These are phyloP conservation scores for Gryganskiella cystojenkinii DNA, from an alignment of 192 early-diverging fungal species.

Conservation along the genomic window DNA sequence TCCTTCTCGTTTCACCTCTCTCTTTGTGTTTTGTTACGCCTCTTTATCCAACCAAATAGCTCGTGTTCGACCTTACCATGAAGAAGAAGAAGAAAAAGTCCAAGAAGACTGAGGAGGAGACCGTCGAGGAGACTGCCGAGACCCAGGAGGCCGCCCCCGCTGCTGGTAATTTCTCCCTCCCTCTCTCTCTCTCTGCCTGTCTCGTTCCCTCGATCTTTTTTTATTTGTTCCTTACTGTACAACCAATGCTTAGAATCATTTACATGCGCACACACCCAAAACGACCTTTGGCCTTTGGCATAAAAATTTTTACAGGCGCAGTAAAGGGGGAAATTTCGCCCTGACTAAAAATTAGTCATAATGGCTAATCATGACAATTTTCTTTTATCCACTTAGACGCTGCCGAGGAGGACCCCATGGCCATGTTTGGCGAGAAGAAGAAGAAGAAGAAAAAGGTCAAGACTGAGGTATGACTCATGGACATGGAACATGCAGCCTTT, in stretches of 20 bases:
- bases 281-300: no score
- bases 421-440: conserved; percentile 85
- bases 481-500: no score
- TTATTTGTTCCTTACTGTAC: background rate
- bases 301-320: no score
- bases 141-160: conserved; percentile 21
- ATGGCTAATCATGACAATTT: no score
- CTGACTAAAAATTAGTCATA: background rate
- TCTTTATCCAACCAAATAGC: conserved; percentile 36
- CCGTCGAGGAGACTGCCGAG: conserved; percentile 51
- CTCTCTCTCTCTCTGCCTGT: background rate
- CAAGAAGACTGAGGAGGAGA: conserved; percentile 48
- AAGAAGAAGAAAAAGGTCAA: conserved; percentile 91
- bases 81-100: conserved; percentile 69
- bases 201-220: background rate
- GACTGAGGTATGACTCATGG: conserved; percentile 47
- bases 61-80: conserved; percentile 63
- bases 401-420: conserved; percentile 66
- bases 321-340: no score
- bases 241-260: no score
- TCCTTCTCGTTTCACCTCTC: background rate
- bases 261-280: no score
- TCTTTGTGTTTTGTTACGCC: background rate
- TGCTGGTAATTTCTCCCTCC: conserved; percentile 5
- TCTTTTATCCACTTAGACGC: conserved; percentile 1